phyloP scores from a whole-genome alignment of 768 basidiomycete species.

The Termitomyces sp. region DNA sequence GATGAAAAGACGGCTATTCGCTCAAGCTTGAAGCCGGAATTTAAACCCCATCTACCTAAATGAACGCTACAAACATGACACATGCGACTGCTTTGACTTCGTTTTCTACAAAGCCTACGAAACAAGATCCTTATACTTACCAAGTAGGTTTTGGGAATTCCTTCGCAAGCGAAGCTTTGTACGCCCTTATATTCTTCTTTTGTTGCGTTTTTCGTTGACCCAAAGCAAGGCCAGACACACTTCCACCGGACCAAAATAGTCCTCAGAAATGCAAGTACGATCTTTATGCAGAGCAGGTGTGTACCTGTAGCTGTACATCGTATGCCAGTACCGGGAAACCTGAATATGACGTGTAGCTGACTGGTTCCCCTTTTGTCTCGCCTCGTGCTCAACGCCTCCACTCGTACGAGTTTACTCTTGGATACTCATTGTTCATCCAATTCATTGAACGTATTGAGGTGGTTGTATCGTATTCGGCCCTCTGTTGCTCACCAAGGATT shows the following conservation, averaged over 20 bases:
- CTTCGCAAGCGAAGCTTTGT: conserved; percentile 54
- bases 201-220: not conserved
- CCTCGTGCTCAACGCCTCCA: conserved; percentile 49
- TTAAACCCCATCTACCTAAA: not conserved
- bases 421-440: not conserved
- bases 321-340: not conserved
- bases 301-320: not conserved
- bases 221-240: conserved; percentile 39
- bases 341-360: conserved; percentile 35
- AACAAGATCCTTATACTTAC: conserved; percentile 49
- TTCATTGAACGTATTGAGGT: conserved; percentile 26
- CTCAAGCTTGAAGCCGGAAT: not conserved
- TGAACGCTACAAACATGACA: conserved; percentile 4
- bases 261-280: conserved; percentile 62
- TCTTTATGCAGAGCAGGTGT: conserved; percentile 53
- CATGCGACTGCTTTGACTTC: conserved; percentile 34
- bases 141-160: conserved; percentile 55
- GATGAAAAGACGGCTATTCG: not conserved
- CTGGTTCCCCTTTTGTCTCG: conserved; percentile 54
- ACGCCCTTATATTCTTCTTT: conserved; percentile 13
- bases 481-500: conserved; percentile 66
- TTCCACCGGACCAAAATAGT: conserved; percentile 54
- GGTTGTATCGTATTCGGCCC: conserved; percentile 63
- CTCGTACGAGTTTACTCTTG: conserved; percentile 27
- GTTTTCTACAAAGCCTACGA: conserved; percentile 29